These are phyloP conservation scores for Ligustrum vulgare DNA, from an alignment of 257 asterid species.

Conservation along the genomic window DNA sequence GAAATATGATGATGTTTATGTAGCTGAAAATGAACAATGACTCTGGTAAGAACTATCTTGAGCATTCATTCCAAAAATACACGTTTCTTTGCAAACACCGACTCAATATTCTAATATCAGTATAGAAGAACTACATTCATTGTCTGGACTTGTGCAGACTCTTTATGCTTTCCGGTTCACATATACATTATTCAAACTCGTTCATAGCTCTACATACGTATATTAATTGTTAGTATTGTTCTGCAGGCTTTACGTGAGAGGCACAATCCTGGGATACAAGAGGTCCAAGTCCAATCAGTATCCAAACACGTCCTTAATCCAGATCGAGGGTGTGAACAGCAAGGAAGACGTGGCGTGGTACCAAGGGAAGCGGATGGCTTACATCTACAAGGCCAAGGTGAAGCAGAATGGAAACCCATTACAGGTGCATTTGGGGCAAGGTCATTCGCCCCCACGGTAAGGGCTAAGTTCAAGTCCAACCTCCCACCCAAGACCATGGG, in stretches of 20 bases:
- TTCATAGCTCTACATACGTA: neutral
- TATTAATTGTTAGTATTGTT: neutral
- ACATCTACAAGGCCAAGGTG: conserved; percentile 71
- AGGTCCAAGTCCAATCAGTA: conserved; percentile 79
- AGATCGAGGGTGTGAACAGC: conserved; percentile 74
- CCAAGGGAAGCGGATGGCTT: conserved; percentile 61
- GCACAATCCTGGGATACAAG: conserved; percentile 68
- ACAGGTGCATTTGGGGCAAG: conserved; percentile 74
- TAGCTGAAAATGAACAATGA: no score
- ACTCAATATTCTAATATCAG: no score
- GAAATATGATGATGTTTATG: no score
- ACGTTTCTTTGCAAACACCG: no score
- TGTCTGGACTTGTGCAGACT: no score
- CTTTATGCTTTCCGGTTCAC: no score
- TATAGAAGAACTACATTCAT: no score
- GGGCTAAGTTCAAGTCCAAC: conserved; percentile 69
- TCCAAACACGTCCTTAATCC: conserved; percentile 63
- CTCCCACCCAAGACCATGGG: conserved; percentile 74
- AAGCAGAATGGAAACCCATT: conserved; percentile 57
- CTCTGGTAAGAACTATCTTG: no score
- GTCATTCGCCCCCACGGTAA: conserved; percentile 63
- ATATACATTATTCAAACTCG: neutral
- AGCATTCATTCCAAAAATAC: no score
- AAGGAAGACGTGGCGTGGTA: conserved; percentile 76
- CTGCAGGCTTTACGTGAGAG: conserved; percentile 56